Evolutionary conservation across 1,284 basidiomycete genomes (phyloP), one percentile per base, ranked within the genome.

Genomic region (Ceratobasidium sp.): DNA sequence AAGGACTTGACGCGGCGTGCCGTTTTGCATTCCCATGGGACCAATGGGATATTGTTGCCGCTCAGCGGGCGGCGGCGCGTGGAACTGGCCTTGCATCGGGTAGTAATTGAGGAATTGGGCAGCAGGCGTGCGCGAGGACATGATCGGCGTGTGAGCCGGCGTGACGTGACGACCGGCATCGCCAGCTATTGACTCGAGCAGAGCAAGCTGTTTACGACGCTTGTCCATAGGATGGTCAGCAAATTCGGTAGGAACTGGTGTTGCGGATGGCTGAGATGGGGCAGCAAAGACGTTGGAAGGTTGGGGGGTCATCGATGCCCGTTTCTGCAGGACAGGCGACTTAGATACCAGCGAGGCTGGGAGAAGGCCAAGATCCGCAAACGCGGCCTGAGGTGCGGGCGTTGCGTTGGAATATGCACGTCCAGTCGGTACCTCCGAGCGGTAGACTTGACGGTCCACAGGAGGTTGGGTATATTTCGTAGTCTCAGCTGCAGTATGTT

Each of bases 131-230:
- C 63, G 63, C 33, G 73, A 57, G 48, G 73, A 71, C 41, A 71
- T 59, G 44, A 51, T 50, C 44, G 63, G 64, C 1, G 73, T 65
- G 15, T 56, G 63, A 22, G 73, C 73, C 17, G 56, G 64, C n/a
- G 74, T 62, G 17, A 60, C 41, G 33, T 53, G 31, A 41, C 63
- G 74, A 29, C 60, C 57, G 29, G 67, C 59, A 80, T 93, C 91
- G 77, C 90, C 88, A 0, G 88, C 91, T 50, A 93, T 88, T 22
- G 87, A 85, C 80, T 94, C 92, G n/a, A 94, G 83, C 75, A 94
- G 83, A 0, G 92, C 90, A 47, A 93, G 84, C 78, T 93, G 92
- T 79, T 89, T 90, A 80, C 92, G 81, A 76, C 86, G 87, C 80
- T 89, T 54, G 31, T 71, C 67, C 44, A 69, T 45, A 24, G 65